Evolutionary conservation across 208 protist species (phyloP).

Genomic region (Leishmania turanica): DNA sequence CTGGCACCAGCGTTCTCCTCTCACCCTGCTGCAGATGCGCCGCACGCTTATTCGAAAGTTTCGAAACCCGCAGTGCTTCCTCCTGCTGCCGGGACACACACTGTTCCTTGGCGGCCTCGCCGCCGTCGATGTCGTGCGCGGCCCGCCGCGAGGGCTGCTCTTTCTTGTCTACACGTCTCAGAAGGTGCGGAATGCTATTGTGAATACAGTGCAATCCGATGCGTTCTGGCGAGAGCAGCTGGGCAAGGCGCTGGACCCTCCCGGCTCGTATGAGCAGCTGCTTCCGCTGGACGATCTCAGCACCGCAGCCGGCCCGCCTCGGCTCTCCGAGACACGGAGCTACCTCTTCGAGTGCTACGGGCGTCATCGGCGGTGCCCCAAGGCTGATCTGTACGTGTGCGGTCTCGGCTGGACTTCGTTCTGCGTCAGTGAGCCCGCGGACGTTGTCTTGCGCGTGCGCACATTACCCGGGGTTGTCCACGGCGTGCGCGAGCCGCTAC

Average conservation of each 20-base stretch:
- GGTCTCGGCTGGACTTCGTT: conserved; percentile 89
- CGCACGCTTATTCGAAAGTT: conserved; percentile 88
- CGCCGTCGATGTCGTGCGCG: conserved; percentile 85
- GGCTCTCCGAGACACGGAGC: conserved; percentile 65
- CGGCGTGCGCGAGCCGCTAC: conserved; percentile 85
- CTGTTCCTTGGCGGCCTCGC: conserved; percentile 87
- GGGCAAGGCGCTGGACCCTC: conserved; percentile 76
- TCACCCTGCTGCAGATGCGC: conserved; percentile 91
- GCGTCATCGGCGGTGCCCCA: conserved; percentile 72
- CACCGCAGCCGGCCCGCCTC: conserved; percentile 26
- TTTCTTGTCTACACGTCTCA: conserved; percentile 92
- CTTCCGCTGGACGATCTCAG: conserved; percentile 17
- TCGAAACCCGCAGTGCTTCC: conserved; percentile 87
- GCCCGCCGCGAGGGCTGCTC: conserved; percentile 68
- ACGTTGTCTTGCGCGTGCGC: conserved; percentile 91
- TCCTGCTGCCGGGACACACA: conserved; percentile 82
- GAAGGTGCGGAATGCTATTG: conserved; percentile 82
- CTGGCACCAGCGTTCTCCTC: conserved; percentile 80
- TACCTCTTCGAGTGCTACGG: conserved; percentile 92
- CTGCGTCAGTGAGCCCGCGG: conserved; percentile 73
- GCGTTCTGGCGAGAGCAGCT: conserved; percentile 86
- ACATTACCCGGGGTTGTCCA: conserved; percentile 91
- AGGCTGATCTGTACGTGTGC: conserved; percentile 91
- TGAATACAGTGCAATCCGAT: conserved; percentile 74
- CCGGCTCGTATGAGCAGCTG: conserved; percentile 85